These are phyloP conservation scores for Moesziomyces parantarcticus DNA, from an alignment of 1,284 basidiomycete genomes.

Conservation along the genomic window DNA sequence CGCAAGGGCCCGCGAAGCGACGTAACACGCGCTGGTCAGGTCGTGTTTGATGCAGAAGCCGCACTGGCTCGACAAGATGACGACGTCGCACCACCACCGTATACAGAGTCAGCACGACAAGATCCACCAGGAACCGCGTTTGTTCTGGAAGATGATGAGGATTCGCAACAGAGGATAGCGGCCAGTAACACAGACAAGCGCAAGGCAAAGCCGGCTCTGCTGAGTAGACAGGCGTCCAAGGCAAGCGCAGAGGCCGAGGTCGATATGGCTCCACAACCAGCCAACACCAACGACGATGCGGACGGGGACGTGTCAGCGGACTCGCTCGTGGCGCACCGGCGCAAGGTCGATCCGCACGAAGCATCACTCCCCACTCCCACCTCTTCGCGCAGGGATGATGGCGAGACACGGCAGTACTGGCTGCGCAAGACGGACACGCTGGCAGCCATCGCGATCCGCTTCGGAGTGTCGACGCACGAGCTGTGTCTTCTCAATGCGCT, in stretches of 20 bases:
- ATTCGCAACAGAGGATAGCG: slow-evolving; percentile 1
- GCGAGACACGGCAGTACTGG: slow-evolving; percentile 44
- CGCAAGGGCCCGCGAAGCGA: slow-evolving; percentile 45
- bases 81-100: slow-evolving; percentile 27
- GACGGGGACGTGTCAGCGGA: background rate
- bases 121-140: slow-evolving; percentile 5
- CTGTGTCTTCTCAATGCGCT: slow-evolving; percentile 43
- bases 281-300: background rate
- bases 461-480: slow-evolving; percentile 29
- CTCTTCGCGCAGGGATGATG: slow-evolving; percentile 6
- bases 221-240: slow-evolving; percentile 24
- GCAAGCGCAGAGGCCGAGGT: slow-evolving; percentile 20
- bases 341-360: slow-evolving; percentile 25
- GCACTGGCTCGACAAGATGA: slow-evolving; percentile 6
- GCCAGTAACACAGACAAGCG: background rate
- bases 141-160: slow-evolving; percentile 20
- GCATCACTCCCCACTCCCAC: background rate
- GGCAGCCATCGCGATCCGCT: slow-evolving; percentile 41
- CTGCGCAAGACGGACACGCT: slow-evolving; percentile 42
- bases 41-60: slow-evolving; percentile 36
- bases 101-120: slow-evolving; percentile 9
- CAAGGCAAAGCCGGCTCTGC: background rate
- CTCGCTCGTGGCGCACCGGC: slow-evolving; percentile 1
- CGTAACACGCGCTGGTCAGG: slow-evolving; percentile 41
- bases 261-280: slow-evolving; percentile 6